Conservation (phyloP, 768 basidiomycete genomes). For the Pleurotus sapidus region DNA sequence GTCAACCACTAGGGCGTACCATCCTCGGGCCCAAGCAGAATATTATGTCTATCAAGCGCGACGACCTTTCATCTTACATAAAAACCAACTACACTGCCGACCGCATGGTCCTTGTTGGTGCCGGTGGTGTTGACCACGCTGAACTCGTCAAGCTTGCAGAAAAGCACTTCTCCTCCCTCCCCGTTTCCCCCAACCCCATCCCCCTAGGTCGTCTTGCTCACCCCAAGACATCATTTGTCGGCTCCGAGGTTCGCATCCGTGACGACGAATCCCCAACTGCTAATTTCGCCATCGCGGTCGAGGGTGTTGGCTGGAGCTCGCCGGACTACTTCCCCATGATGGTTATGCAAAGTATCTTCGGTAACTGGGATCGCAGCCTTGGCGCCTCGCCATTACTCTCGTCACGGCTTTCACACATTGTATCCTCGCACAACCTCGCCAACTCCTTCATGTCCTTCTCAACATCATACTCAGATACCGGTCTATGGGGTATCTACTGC, state of each 20-base stretch:
- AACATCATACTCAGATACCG: slow-evolving; percentile 97
- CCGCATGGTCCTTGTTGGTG: slow-evolving; percentile 97
- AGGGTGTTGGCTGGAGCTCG: slow-evolving; percentile 96
- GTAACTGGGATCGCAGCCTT: slow-evolving; percentile 98
- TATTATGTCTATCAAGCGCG: slow-evolving; percentile 91
- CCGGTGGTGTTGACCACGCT: slow-evolving; percentile 91
- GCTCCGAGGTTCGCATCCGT: slow-evolving; percentile 93
- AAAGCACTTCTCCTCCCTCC: slow-evolving; percentile 88
- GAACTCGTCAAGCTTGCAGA: slow-evolving; percentile 94
- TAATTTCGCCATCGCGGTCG: slow-evolving; percentile 95
- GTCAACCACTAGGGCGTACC: slow-evolving; percentile 92
- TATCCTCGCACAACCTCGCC: slow-evolving; percentile 92
- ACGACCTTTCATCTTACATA: slow-evolving; percentile 89
- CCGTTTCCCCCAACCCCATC: slow-evolving; percentile 84
- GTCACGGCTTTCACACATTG: slow-evolving; percentile 87
- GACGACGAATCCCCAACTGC: slow-evolving; percentile 89
- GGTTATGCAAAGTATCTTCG: slow-evolving; percentile 96
- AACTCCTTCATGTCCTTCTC: slow-evolving; percentile 99
- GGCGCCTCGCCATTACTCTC: slow-evolving; percentile 88
- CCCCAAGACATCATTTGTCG: slow-evolving; percentile 79
- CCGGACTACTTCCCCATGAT: slow-evolving; percentile 99
- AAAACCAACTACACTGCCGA: slow-evolving; percentile 98
- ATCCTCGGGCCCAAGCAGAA: slow-evolving; percentile 96
- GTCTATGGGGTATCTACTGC: slow-evolving; percentile 98
- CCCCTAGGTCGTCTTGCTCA: slow-evolving; percentile 81